phyloP scores from a whole-genome alignment of 495 filamentous ascomycete genomes.

The Mycothermus thermophilus region DNA sequence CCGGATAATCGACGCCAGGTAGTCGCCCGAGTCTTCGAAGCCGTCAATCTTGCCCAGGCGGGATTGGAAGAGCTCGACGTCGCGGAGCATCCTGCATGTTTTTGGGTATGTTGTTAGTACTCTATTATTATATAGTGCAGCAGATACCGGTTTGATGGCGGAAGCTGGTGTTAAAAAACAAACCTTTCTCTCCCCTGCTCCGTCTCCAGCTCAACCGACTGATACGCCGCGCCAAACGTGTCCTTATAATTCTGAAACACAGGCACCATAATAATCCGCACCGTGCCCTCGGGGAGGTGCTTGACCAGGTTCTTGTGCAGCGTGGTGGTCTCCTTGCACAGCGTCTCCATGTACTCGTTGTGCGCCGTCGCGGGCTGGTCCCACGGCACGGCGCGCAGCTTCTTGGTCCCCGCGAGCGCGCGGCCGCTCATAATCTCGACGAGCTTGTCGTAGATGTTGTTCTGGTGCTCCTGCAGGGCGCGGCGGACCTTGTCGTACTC shows the following conservation, averaged over 20 bases:
- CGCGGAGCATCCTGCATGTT: conserved; percentile 56
- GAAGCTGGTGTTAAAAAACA: too few species aligned
- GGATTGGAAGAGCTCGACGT: conserved; percentile 62
- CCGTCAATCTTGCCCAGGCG: conserved; percentile 70
- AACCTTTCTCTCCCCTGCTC: conserved; percentile 62
- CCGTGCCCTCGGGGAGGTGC: conserved; percentile 64
- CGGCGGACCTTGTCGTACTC: conserved; percentile 92
- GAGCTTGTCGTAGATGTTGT: conserved; percentile 85
- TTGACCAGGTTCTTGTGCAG: conserved; percentile 78
- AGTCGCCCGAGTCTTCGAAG: conserved; percentile 53
- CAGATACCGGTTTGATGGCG: too few species aligned
- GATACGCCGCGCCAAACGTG: conserved; percentile 64
- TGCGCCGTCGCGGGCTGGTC: conserved; percentile 33
- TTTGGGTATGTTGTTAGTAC: conserved; percentile 6
- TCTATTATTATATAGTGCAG: not conserved
- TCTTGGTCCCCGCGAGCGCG: conserved; percentile 53
- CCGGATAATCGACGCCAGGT: conserved; percentile 53
- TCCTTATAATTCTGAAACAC: conserved; percentile 80
- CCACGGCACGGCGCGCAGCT: conserved; percentile 68
- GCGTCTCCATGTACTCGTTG: conserved; percentile 78
- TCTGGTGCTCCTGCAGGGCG: conserved; percentile 83
- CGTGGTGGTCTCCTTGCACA: conserved; percentile 78
- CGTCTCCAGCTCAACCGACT: conserved; percentile 49
- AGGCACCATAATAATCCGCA: conserved; percentile 76
- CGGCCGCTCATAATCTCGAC: conserved; percentile 89